Evolutionary conservation across 108 stramenopile genomes (phyloP).

Genomic region (Pseudonitzschia multiseries): DNA sequence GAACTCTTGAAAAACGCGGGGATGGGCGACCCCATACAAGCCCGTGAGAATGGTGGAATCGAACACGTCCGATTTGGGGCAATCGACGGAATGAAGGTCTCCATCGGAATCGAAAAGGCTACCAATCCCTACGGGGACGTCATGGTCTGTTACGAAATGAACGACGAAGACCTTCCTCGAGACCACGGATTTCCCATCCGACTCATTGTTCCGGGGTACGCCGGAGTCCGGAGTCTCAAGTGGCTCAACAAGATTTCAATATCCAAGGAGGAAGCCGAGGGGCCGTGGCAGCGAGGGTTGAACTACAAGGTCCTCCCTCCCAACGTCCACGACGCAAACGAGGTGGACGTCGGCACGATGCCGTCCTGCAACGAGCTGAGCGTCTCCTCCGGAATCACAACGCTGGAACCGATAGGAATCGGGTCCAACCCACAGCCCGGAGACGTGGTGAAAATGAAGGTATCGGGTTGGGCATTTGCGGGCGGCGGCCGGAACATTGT

Average conservation of each 20-base stretch:
- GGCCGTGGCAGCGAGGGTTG: slow-evolving; percentile 81
- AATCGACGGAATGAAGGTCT: slow-evolving; percentile 81
- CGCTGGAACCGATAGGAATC: slow-evolving; percentile 28
- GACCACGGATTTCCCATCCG: slow-evolving; percentile 97
- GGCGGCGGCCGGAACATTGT: slow-evolving; percentile 88
- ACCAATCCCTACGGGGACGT: slow-evolving; percentile 85
- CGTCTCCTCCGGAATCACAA: slow-evolving; percentile 80
- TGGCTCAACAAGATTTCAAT: slow-evolving; percentile 78
- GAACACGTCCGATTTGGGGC: slow-evolving; percentile 84
- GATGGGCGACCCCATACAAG: slow-evolving; percentile 56
- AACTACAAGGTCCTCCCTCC: slow-evolving; percentile 89
- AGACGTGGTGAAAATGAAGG: slow-evolving; percentile 58
- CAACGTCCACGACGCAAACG: slow-evolving; percentile 61
- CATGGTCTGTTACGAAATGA: slow-evolving; percentile 97
- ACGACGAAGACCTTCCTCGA: slow-evolving; percentile 84
- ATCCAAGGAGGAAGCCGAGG: slow-evolving; percentile 63
- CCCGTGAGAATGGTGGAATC: slow-evolving; percentile 37
- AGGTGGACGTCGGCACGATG: slow-evolving; percentile 67
- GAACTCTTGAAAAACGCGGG: slow-evolving; percentile 82
- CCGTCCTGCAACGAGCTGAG: slow-evolving; percentile 71
- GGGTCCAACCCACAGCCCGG: slow-evolving; percentile 46
- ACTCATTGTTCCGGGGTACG: slow-evolving; percentile 94
- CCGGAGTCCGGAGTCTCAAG: slow-evolving; percentile 80
- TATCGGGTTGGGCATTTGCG: slow-evolving; percentile 83
- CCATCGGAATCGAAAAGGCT: slow-evolving; percentile 87